Percentiles rank a stretch among this genome's conserved stretches.
Conservation (phyloP, 1,139 yeast species). For the Saccharomyces hybrid region DNA sequence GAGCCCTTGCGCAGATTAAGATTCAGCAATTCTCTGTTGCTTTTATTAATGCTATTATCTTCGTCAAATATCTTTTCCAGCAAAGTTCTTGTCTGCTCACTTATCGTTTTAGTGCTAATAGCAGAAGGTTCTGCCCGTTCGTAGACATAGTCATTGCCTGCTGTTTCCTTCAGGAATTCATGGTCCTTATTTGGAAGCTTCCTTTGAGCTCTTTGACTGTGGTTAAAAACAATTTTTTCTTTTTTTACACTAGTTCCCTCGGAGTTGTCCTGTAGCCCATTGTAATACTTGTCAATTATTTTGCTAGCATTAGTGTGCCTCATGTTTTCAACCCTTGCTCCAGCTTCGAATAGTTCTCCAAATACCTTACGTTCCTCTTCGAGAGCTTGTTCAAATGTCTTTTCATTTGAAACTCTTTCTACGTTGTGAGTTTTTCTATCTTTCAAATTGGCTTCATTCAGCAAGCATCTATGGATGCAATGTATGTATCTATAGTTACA, state of each 20-base stretch:
- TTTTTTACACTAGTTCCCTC: neutral
- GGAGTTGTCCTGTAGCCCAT: neutral
- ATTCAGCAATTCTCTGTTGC: neutral
- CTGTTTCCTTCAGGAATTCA: neutral
- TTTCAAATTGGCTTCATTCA: neutral
- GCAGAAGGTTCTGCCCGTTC: neutral
- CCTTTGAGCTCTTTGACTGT: neutral
- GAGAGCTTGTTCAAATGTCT: neutral
- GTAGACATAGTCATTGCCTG: neutral
- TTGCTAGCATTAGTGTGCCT: neutral
- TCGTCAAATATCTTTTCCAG: conserved; percentile 15
- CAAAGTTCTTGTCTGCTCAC: conserved; percentile 16
- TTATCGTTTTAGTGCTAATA: conserved; percentile 3
- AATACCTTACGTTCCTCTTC: neutral
- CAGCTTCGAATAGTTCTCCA: neutral
- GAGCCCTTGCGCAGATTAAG: neutral
- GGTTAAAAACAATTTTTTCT: neutral
- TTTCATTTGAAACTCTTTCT: neutral
- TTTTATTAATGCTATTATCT: conserved; percentile 4
- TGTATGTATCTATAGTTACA: neutral
- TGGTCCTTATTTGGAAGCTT: neutral
- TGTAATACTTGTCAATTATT: neutral
- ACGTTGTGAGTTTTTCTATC: neutral
- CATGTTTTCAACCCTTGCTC: neutral
- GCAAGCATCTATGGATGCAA: neutral